Conservation (phyloP, 2,329 filamentous ascomycete species). For the Aschersonia sp. region DNA sequence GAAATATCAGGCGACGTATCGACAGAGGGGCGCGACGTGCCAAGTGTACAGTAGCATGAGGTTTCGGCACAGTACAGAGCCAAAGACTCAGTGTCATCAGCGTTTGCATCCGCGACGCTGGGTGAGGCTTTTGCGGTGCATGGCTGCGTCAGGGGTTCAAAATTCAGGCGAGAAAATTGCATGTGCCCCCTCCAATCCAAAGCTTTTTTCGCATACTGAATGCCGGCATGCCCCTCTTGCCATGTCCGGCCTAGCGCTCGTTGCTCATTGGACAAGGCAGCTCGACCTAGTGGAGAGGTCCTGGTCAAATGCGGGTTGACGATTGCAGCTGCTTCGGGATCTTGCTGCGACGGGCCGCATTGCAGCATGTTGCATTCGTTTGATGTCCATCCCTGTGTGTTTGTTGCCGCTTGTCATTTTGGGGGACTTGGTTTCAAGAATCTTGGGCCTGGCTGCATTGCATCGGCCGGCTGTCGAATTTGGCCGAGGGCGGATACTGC, state of each 20-base stretch:
- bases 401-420: no score
- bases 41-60: no score
- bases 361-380: not conserved
- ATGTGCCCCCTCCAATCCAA: not conserved
- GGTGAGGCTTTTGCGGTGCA: not conserved
- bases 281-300: no score
- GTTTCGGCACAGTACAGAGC: not conserved
- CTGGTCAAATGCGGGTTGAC: no score
- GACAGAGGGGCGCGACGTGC: no score
- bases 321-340: not conserved
- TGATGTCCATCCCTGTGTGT: not conserved
- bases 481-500: no score
- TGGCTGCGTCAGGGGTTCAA: not conserved
- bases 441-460: no score
- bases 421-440: no score
- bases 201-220: no score
- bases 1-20: no score
- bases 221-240: slow-evolving; percentile 16
- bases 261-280: not conserved
- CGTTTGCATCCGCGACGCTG: not conserved
- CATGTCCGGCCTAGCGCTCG: slow-evolving; percentile 12
- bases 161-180: not conserved
- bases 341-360: not conserved
- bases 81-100: not conserved
- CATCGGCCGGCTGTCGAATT: no score